Evolutionary conservation across 306 rosid species (phyloP).

Genomic region (Gastrolobium villosum): DNA sequence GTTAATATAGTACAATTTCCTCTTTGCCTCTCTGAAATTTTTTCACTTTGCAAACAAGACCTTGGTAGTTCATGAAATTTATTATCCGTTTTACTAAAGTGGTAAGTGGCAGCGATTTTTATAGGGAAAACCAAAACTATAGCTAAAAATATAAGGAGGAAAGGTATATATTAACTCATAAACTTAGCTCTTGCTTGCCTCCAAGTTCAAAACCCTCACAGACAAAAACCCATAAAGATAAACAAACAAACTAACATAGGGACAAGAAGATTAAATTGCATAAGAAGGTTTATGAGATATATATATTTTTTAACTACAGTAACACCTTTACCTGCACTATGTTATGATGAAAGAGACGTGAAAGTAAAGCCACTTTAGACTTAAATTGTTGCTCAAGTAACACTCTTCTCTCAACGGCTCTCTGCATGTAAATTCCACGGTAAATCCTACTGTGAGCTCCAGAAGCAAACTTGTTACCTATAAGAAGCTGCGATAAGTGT

Average conservation of each 20-base stretch:
- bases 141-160: neutral
- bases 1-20: neutral
- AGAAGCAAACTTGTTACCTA: slow-evolving; percentile 88
- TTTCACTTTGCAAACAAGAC: neutral
- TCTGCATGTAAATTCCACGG: slow-evolving; percentile 91
- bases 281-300: neutral
- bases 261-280: slow-evolving; percentile 10
- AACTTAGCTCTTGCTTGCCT: slow-evolving; percentile 9
- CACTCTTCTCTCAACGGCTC: slow-evolving; percentile 78
- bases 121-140: neutral
- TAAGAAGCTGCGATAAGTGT: slow-evolving; percentile 85
- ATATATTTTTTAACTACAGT: neutral
- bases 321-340: slow-evolving; percentile 80
- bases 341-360: slow-evolving; percentile 83
- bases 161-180: neutral
- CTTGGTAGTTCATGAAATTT: neutral
- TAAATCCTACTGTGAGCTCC: slow-evolving; percentile 94
- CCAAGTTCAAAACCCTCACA: neutral
- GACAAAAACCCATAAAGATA: neutral
- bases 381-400: slow-evolving; percentile 79
- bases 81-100: neutral
- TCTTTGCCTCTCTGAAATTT: neutral
- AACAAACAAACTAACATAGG: slow-evolving; percentile 27
- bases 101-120: neutral
- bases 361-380: slow-evolving; percentile 87